Base-by-base conservation (phyloP, 805 yeast species). In the Kuraishia floccosa region DNA sequence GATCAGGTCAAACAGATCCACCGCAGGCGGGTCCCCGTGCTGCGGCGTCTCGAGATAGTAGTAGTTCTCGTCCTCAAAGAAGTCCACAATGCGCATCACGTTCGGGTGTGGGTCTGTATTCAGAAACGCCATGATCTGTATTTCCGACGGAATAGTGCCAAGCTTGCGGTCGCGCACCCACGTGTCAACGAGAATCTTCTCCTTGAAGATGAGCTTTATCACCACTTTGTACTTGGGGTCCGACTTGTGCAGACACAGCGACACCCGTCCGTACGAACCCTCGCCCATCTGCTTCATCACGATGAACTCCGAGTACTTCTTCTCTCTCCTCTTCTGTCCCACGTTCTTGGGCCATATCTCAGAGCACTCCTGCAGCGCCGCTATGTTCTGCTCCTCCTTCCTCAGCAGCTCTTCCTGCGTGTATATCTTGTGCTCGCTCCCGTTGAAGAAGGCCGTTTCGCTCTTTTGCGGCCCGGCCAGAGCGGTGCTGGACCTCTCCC, bases 101-200 rank as follows among this genome's bases (percentile, higher is more conserved):
- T 85, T 86, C 4, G 89, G 91, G 52, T 89, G 96, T 1, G 91
- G 93, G 35, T 70, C 69, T 27, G 61, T 57, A 44, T 76, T 78
- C 36, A 89, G 57, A n/a, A 76, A 75, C 19, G 89, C 77, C 84
- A 91, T 77, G 28, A 91, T 76, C 50, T 86, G 94, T 40, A 91
- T 91, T 52, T 91, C 98, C n/a, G 89, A 76, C 2, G 97, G 97
- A 23, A 91, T 80, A 0, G 96, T 87, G 5, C 98, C 98, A 25
- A 91, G 58, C 37, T 69, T 70, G 17, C 95, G 70, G 52, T 91
- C 97, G 33, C 97, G 65, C 3, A 86, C 94, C 98, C 98, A 91
- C 0, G 97, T 86, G 51, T 91, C 98, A 8, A 91, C 96, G 44
- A 91, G 61, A 44, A 91, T 91, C 35, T 95, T 68, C 42, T 85